Percentiles rank a stretch among this genome's conserved stretches.
These are phyloP conservation scores for Clavispora asparagi DNA, from an alignment of 805 yeast genomes.

Conservation along the genomic window DNA sequence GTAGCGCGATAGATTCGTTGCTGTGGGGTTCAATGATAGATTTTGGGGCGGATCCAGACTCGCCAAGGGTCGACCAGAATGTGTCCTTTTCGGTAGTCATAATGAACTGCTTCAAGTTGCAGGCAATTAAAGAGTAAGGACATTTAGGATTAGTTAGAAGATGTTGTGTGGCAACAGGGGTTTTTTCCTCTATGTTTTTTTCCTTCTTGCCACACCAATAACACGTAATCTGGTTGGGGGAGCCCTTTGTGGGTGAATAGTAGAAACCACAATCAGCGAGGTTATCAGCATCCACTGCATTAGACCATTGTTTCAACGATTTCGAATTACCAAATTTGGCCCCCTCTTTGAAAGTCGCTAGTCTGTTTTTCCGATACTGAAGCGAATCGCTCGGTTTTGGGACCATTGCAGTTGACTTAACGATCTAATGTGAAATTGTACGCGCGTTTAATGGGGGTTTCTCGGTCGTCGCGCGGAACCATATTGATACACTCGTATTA, in stretches of 20 bases:
- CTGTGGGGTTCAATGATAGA: slow-evolving; percentile 12
- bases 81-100: slow-evolving; percentile 4
- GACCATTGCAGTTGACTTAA: slow-evolving; percentile 2
- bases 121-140: slow-evolving; percentile 10
- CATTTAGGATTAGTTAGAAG: slow-evolving; percentile 14
- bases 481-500: neutral
- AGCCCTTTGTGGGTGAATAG: slow-evolving; percentile 46
- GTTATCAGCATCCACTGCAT: slow-evolving; percentile 15
- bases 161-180: slow-evolving; percentile 16
- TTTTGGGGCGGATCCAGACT: slow-evolving; percentile 1
- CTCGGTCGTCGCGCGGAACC: too few relatives aligned
- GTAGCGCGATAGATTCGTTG: slow-evolving; percentile 8
- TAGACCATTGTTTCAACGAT: slow-evolving; percentile 21
- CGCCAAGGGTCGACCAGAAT: slow-evolving; percentile 9
- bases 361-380: slow-evolving; percentile 20
- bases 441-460: neutral
- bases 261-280: slow-evolving; percentile 59
- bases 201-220: slow-evolving; percentile 45
- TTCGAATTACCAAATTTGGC: slow-evolving; percentile 16
- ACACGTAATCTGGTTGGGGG: slow-evolving; percentile 52
- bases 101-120: slow-evolving; percentile 6
- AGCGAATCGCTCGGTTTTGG: slow-evolving; percentile 6
- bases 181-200: slow-evolving; percentile 15
- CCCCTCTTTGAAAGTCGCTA: slow-evolving; percentile 19
- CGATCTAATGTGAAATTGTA: neutral